phyloP scores from a whole-genome alignment of 202 grass and related monocot genomes.

The Musa balbisiana region DNA sequence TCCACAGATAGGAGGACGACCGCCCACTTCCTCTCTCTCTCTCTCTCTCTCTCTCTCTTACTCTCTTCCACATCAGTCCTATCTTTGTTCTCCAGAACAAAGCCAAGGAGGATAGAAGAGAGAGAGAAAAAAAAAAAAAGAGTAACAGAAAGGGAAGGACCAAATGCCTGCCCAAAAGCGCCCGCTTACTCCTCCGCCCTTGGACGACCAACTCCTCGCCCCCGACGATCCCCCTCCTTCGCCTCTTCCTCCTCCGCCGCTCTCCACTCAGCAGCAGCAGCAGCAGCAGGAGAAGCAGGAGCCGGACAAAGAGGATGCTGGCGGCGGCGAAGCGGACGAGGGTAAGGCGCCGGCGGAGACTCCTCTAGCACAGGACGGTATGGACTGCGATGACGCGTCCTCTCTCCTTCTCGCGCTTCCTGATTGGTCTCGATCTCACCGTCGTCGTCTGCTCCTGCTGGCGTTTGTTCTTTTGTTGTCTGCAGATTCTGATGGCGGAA shows the following conservation, averaged over 20 bases:
- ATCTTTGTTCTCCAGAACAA: too few relatives aligned
- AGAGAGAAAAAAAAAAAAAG: neutral
- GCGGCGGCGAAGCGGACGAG: conserved; percentile 16
- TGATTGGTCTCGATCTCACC: conserved; percentile 15
- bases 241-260: conserved; percentile 2
- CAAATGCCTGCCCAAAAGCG: conserved; percentile 93
- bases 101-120: too few relatives aligned
- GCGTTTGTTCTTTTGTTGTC: conserved; percentile 23
- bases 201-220: neutral
- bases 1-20: neutral
- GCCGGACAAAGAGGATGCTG: conserved; percentile 29
- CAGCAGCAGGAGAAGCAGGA: conserved; percentile 30
- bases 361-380: conserved; percentile 34
- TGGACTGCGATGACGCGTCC: conserved; percentile 3
- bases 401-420: conserved; percentile 21
- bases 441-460: conserved; percentile 27
- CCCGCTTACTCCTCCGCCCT: conserved; percentile 8
- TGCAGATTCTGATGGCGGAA: conserved; percentile 50
- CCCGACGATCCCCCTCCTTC: conserved; percentile 9
- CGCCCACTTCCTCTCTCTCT: conserved; percentile 11
- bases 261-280: conserved; percentile 4
- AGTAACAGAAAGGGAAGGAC: neutral
- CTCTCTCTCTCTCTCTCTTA: conserved; percentile 17
- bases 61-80: neutral
- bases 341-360: conserved; percentile 26